Evolutionary conservation across 225 moss, liverwort and hornwort species (phyloP).

Genomic region (Physcomitrellopsis africana): DNA sequence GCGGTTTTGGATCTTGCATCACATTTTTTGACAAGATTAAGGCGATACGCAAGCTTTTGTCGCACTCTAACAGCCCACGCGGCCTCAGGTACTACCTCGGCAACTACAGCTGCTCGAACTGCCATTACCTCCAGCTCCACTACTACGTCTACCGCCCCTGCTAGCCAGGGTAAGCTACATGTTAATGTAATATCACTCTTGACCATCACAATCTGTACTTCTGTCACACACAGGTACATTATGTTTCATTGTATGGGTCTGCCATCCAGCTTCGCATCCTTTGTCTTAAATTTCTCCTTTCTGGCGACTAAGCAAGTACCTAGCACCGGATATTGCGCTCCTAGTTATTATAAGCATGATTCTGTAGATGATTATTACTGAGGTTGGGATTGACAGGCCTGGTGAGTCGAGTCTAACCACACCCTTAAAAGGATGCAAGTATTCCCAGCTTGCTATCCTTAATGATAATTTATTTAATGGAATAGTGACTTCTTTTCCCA

Average conservation of each 20-base stretch:
- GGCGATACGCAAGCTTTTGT: conserved; percentile 95
- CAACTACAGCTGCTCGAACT: conserved; percentile 64
- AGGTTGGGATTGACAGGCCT: conserved; percentile 10
- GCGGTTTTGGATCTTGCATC: conserved; percentile 93
- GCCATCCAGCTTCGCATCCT: conserved; percentile 20
- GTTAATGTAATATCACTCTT: conserved; percentile 17
- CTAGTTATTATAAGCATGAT: not conserved
- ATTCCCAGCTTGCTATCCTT: conserved; percentile 1
- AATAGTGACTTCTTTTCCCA: not conserved
- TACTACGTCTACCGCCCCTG: conserved; percentile 54
- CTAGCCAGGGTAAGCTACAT: conserved; percentile 63
- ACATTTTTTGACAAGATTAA: conserved; percentile 92
- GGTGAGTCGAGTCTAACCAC: not conserved
- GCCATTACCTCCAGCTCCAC: conserved; percentile 63
- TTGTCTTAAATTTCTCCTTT: conserved; percentile 17
- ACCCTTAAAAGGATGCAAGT: not conserved
- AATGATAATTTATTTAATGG: conserved; percentile 10
- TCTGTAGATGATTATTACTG: not conserved
- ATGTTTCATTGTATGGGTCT: conserved; percentile 28
- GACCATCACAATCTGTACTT: conserved; percentile 13
- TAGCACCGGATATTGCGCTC: not conserved
- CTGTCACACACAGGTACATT: conserved; percentile 4
- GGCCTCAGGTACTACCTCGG: conserved; percentile 66
- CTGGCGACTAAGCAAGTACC: conserved; percentile 14
- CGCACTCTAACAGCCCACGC: conserved; percentile 87